A percentile compares a stretch with the other conserved stretches of the same genome.
These are phyloP conservation scores for Gilbertella persicaria DNA, from an alignment of 371 early-diverging fungal species.

Conservation along the genomic window DNA sequence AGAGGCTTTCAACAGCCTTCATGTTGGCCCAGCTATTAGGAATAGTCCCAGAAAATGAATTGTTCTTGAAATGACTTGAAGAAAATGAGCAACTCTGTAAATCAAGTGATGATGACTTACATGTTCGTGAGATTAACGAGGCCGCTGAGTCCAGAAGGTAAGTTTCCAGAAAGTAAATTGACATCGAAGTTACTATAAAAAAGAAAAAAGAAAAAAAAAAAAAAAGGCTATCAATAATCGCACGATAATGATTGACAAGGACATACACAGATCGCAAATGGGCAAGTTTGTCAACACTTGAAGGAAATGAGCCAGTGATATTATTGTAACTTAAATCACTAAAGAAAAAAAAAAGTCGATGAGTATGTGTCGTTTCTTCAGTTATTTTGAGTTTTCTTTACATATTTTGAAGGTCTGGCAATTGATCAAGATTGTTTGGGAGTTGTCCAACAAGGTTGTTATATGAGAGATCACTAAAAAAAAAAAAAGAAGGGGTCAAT, in stretches of 20 bases:
- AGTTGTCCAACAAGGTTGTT: constrained; percentile 53
- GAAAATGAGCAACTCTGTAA: constrained; percentile 5
- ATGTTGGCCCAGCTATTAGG: constrained; percentile 36
- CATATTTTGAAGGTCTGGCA: constrained; percentile 48
- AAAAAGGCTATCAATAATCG: too few relatives aligned
- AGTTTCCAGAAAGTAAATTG: constrained; percentile 32
- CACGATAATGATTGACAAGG: too few relatives aligned
- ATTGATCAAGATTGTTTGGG: constrained; percentile 40
- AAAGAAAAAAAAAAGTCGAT: constrained; percentile 14
- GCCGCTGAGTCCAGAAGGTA: constrained; percentile 27
- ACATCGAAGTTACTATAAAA: constrained; percentile 41
- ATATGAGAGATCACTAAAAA: constrained; percentile 39
- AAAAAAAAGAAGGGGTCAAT: constrained; percentile 2
- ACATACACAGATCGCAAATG: constrained; percentile 30
- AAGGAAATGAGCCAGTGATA: constrained; percentile 48
- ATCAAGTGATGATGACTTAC: constrained; percentile 14
- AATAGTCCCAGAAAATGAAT: constrained; percentile 42
- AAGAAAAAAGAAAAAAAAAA: background rate
- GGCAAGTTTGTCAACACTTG: constrained; percentile 28
- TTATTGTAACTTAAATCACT: constrained; percentile 56
- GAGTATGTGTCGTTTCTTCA: too few relatives aligned
- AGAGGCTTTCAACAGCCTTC: constrained; percentile 21
- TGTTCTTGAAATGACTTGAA: constrained; percentile 46
- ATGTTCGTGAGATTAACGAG: constrained; percentile 32
- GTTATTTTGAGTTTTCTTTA: too few relatives aligned